Conservation (phyloP, 78 protist genomes). For the slime mould (Dictyostelium discoideum) region dicty_2.7 NC_007091.3:85001-85500, state of each 20-base stretch:
- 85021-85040: conserved; percentile 4
- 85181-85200: conserved; percentile 45
- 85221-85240: conserved; percentile 21
- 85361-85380: background rate
- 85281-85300: conserved; percentile 70
- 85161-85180: conserved; percentile 57
- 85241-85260: background rate
- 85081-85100: conserved; percentile 43
- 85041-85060: conserved; percentile 48
- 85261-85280: background rate
- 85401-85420: no score
- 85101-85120: conserved; percentile 24
- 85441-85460: background rate
- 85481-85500: background rate
- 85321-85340: conserved; percentile 75
- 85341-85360: background rate
- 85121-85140: conserved; percentile 36
- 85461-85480: conserved; percentile 46
- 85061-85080: conserved; percentile 45
- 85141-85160: conserved; percentile 29
- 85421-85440: no score
- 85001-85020: conserved; percentile 17
- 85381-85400: background rate
- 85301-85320: conserved; percentile 69
- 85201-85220: conserved; percentile 18